These are phyloP conservation scores for Wickerhamiella galacta DNA, from an alignment of 805 yeast genomes.

Conservation along the genomic window DNA sequence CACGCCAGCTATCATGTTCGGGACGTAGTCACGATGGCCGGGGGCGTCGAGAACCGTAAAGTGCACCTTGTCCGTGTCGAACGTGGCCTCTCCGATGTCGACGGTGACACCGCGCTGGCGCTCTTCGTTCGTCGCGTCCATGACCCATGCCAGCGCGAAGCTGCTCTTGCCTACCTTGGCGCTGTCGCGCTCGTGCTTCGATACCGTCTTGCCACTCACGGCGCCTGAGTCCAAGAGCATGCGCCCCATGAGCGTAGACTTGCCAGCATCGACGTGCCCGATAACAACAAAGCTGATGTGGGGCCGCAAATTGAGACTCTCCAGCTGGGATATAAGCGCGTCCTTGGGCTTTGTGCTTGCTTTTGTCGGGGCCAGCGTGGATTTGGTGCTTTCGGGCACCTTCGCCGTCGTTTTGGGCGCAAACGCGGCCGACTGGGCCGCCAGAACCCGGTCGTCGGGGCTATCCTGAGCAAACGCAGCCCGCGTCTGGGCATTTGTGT, in stretches of 20 bases:
- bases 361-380: slow-evolving; percentile 1
- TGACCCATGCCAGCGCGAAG: slow-evolving; percentile 70
- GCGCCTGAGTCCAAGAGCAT: slow-evolving; percentile 49
- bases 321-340: slow-evolving; percentile 3
- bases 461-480: slow-evolving; percentile 51
- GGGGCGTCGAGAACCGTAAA: slow-evolving; percentile 74
- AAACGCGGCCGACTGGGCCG: slow-evolving; percentile 33
- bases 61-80: slow-evolving; percentile 36
- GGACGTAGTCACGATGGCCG: slow-evolving; percentile 69
- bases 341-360: slow-evolving; percentile 5
- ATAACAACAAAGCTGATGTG: slow-evolving; percentile 59
- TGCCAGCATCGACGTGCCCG: slow-evolving; percentile 80
- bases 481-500: slow-evolving; percentile 13
- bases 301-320: slow-evolving; percentile 26
- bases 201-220: slow-evolving; percentile 46
- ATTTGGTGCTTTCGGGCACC: slow-evolving; percentile 1
- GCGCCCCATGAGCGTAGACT: slow-evolving; percentile 65
- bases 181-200: slow-evolving; percentile 47
- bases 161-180: slow-evolving; percentile 57
- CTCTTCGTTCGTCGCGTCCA: slow-evolving; percentile 70
- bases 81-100: slow-evolving; percentile 53
- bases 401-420: background rate
- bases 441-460: slow-evolving; percentile 60
- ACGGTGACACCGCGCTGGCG: slow-evolving; percentile 62
- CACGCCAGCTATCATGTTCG: slow-evolving; percentile 74